Conservation (phyloP, 1,284 basidiomycete genomes). For the Moesziomyces sp. region DNA sequence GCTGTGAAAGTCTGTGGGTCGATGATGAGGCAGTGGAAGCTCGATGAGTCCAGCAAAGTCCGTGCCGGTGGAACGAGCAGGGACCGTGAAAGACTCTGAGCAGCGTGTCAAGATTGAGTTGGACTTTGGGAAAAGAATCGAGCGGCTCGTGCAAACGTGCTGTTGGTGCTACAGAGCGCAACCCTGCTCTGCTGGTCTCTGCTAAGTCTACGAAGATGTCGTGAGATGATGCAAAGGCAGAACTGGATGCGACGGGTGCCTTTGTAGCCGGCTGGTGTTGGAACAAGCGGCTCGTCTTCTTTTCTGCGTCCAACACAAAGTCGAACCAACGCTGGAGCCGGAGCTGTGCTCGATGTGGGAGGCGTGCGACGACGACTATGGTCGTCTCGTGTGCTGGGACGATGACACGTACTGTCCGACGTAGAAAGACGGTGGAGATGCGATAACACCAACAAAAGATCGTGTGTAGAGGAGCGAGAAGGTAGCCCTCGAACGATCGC, state of each 20-base stretch:
- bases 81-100: neutral
- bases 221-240: neutral
- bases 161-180: neutral
- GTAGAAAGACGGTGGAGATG: constrained; percentile 34
- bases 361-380: neutral
- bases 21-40: constrained; percentile 2
- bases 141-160: neutral
- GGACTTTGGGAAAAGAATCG: neutral
- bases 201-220: neutral
- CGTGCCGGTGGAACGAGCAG: neutral
- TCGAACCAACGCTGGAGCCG: constrained; percentile 3
- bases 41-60: neutral
- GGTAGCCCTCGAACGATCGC: constrained; percentile 3
- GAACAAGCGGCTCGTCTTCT: neutral
- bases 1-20: neutral
- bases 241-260: neutral
- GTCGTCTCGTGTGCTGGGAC: constrained; percentile 1
- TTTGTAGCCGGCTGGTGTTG: neutral
- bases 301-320: constrained; percentile 6
- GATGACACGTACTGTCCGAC: constrained; percentile 45
- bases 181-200: constrained; percentile 1
- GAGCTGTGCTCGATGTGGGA: neutral
- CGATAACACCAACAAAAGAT: constrained; percentile 25
- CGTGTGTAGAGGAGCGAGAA: constrained; percentile 17
- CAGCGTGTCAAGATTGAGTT: neutral